phyloP scores from a whole-genome alignment of 352 stramenopile genomes.

The Phytopythium sindhum region DNA sequence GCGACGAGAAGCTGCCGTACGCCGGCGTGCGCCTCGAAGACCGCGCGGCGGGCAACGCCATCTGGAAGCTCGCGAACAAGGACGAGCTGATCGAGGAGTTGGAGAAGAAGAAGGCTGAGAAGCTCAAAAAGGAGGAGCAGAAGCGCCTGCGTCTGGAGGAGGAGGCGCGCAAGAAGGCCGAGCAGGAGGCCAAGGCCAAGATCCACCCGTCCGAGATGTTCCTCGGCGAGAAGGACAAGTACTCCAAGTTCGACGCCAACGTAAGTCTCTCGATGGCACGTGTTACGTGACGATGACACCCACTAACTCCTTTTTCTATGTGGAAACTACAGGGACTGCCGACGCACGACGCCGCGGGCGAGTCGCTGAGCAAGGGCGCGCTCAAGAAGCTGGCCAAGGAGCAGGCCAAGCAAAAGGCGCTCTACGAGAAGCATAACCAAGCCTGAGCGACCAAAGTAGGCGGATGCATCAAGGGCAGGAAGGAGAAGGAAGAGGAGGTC shows the following conservation, averaged over 20 bases:
- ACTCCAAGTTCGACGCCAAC: slow-evolving; percentile 89
- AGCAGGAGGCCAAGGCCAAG: slow-evolving; percentile 85
- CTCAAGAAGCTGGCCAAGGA: slow-evolving; percentile 98
- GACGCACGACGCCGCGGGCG: slow-evolving; percentile 91
- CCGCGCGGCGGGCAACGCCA: slow-evolving; percentile 46
- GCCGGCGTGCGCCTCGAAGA: slow-evolving; percentile 89
- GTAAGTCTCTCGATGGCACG: slow-evolving; percentile 24
- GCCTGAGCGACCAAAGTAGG: slow-evolving; percentile 6
- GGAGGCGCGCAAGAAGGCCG: slow-evolving; percentile 70
- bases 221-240: slow-evolving; percentile 79
- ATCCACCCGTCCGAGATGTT: slow-evolving; percentile 94
- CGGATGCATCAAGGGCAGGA: background rate
- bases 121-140: slow-evolving; percentile 75
- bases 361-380: slow-evolving; percentile 93
- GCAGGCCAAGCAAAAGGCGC: slow-evolving; percentile 93
- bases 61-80: slow-evolving; percentile 93
- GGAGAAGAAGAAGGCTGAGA: slow-evolving; percentile 74
- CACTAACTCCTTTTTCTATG: background rate
- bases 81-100: slow-evolving; percentile 80
- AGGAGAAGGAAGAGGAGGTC: background rate
- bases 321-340: slow-evolving; percentile 81
- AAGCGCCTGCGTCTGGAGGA: slow-evolving; percentile 71
- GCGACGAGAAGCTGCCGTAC: slow-evolving; percentile 87
- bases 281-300: slow-evolving; percentile 1
- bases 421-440: slow-evolving; percentile 78